Conservation (phyloP, 192 early-diverging fungal genomes). For the Thamnidium elegans region DNA sequence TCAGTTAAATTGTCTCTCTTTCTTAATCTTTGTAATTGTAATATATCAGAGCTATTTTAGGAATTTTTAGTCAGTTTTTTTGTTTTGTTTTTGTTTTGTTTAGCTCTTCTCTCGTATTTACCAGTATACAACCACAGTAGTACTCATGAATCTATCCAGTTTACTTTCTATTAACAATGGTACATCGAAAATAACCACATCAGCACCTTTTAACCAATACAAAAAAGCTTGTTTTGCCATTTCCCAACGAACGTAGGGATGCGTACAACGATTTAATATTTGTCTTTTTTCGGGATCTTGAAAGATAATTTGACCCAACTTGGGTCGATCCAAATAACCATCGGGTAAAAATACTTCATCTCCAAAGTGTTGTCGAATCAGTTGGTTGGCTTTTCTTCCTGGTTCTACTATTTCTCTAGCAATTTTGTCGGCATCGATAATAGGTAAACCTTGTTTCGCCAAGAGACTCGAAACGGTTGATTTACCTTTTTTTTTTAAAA, state of each 20-base stretch:
- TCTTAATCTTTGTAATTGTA: constrained; percentile 76
- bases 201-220: constrained; percentile 66
- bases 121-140: constrained; percentile 81
- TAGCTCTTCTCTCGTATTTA: constrained; percentile 17
- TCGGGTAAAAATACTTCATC: constrained; percentile 51
- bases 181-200: constrained; percentile 81
- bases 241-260: constrained; percentile 83
- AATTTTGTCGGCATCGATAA: constrained; percentile 91
- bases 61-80: not conserved
- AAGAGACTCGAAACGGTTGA: constrained; percentile 78
- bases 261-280: constrained; percentile 78
- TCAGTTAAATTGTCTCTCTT: constrained; percentile 65
- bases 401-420: constrained; percentile 85
- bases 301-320: constrained; percentile 82
- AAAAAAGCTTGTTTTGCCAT: constrained; percentile 67
- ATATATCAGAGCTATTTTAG: constrained; percentile 55
- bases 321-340: constrained; percentile 65
- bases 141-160: constrained; percentile 67
- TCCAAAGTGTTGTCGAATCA: constrained; percentile 79
- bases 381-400: constrained; percentile 64
- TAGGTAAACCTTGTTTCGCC: constrained; percentile 51
- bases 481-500: constrained; percentile 58
- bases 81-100: too few species aligned
- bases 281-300: constrained; percentile 65
- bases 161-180: constrained; percentile 91